A percentile compares a stretch with the other conserved stretches of the same genome.
phyloP scores from a whole-genome alignment of 2,329 filamentous ascomycete genomes.

The Trichoderma koningiopsis region DNA sequence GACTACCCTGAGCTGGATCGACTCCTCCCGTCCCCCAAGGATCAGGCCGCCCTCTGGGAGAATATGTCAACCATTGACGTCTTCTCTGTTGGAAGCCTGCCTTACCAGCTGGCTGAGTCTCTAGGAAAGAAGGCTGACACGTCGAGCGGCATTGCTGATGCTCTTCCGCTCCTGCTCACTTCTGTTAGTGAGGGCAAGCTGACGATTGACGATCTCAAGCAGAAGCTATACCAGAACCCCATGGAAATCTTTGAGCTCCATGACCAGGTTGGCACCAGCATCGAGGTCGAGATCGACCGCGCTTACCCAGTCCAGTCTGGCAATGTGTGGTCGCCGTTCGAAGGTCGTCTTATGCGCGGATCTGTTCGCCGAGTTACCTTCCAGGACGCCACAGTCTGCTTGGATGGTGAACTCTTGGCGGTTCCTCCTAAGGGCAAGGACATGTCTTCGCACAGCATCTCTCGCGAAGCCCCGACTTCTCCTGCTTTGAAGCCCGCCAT shows the following conservation, averaged over 20 bases:
- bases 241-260: constrained; percentile 82
- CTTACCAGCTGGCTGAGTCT: constrained; percentile 70
- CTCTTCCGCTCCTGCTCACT: constrained; percentile 73
- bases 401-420: constrained; percentile 65
- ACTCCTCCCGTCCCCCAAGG: constrained; percentile 62
- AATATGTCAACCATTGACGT: constrained; percentile 73
- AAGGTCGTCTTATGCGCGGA: constrained; percentile 67
- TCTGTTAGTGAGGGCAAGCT: constrained; percentile 74
- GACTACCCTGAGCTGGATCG: constrained; percentile 69
- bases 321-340: constrained; percentile 69
- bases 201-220: constrained; percentile 72
- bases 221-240: constrained; percentile 74
- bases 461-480: constrained; percentile 51
- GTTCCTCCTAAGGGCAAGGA: constrained; percentile 66
- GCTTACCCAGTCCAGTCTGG: constrained; percentile 59
- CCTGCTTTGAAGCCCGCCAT: constrained; percentile 59
- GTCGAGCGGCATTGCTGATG: constrained; percentile 69
- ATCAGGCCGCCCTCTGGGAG: constrained; percentile 75
- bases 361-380: constrained; percentile 76
- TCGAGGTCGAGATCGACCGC: constrained; percentile 77
- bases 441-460: constrained; percentile 69
- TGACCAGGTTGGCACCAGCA: constrained; percentile 70
- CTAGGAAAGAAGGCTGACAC: constrained; percentile 57
- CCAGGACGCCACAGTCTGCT: constrained; percentile 71
- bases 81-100: constrained; percentile 77